Evolutionary conservation across 2,329 filamentous ascomycete species (phyloP).

Genomic region (Xylariaceae sp.): DNA sequence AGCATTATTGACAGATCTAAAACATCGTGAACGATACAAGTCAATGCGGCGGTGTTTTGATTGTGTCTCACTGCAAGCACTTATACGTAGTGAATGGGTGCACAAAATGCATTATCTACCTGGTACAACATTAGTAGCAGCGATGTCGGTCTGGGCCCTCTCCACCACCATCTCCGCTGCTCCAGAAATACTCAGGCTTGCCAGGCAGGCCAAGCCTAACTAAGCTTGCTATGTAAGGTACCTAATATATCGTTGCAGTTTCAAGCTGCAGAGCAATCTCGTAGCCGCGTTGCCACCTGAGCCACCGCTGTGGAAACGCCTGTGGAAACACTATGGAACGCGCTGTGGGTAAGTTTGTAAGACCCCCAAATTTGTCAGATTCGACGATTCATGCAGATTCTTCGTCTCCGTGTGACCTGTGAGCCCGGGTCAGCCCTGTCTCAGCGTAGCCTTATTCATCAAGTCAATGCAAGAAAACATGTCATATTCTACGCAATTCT

Average conservation of each 20-base stretch:
- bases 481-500: no score
- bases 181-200: constrained; percentile 17
- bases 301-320: constrained; percentile 13
- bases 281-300: constrained; percentile 20
- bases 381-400: constrained; percentile 20
- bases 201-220: constrained; percentile 22
- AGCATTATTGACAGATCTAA: no score
- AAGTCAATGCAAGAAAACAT: no score
- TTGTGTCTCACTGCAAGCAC: no score
- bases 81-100: no score
- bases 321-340: constrained; percentile 8
- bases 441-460: neutral
- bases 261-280: constrained; percentile 27
- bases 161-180: constrained; percentile 8
- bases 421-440: constrained; percentile 19
- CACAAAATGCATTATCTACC: no score
- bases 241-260: no score
- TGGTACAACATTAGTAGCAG: no score
- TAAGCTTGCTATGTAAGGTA: constrained; percentile 15
- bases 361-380: constrained; percentile 25
- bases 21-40: no score
- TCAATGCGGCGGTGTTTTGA: no score
- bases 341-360: constrained; percentile 21
- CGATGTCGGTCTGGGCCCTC: no score
- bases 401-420: constrained; percentile 23